Evolutionary conservation across 495 filamentous ascomycete species (phyloP).

Genomic region (Penicillium fimorum): DNA sequence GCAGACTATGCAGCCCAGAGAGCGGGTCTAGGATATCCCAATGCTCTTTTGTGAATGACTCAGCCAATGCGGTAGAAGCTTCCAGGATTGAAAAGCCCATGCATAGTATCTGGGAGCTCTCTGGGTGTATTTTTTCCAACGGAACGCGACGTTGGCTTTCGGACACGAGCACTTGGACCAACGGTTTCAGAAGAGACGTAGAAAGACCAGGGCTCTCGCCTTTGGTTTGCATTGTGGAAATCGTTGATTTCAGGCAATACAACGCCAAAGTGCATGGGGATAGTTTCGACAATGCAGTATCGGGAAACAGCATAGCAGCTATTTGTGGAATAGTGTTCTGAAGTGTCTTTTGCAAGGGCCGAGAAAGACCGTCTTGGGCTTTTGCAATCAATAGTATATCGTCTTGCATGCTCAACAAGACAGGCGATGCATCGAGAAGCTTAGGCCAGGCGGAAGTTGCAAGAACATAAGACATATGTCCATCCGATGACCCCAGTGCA

Average conservation of each 20-base stretch:
- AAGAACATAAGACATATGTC: conserved; percentile 29
- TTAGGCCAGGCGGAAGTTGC: conserved; percentile 35
- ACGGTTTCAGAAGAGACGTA: conserved; percentile 19
- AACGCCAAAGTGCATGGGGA: conserved; percentile 36
- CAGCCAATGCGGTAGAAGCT: conserved; percentile 44
- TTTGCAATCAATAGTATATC: conserved; percentile 26
- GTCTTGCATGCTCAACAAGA: conserved; percentile 28
- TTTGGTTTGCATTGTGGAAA: conserved; percentile 30
- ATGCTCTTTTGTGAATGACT: conserved; percentile 22
- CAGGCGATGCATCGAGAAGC: conserved; percentile 28
- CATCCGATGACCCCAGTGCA: conserved; percentile 25
- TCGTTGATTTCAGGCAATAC: conserved; percentile 28
- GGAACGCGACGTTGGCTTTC: conserved; percentile 9
- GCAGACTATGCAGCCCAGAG: conserved; percentile 29
- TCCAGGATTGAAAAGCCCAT: conserved; percentile 65
- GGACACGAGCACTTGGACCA: conserved; percentile 31
- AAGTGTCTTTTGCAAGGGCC: conserved; percentile 30
- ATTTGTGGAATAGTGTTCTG: conserved; percentile 25
- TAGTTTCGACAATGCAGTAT: conserved; percentile 18
- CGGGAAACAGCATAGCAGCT: conserved; percentile 23
- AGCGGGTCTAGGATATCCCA: conserved; percentile 29
- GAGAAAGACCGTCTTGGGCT: conserved; percentile 28
- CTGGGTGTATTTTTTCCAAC: neutral
- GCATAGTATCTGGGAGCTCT: conserved; percentile 21
- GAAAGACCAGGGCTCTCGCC: conserved; percentile 28